Evolutionary conservation across 768 basidiomycete genomes (phyloP).

Genomic region (Lactarius sanguifluus): DNA sequence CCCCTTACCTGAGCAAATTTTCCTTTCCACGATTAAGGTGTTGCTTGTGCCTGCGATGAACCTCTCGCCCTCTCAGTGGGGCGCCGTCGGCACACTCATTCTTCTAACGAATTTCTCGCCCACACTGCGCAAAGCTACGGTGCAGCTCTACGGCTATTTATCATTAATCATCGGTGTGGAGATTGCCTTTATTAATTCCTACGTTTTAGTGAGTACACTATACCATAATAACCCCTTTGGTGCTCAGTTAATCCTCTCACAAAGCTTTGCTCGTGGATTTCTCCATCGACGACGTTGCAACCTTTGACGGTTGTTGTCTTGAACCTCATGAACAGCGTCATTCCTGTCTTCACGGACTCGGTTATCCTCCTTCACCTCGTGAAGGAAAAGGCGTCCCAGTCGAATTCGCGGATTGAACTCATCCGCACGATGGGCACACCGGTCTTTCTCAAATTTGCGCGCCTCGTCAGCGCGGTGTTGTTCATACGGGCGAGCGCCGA

Average conservation of each 20-base stretch:
- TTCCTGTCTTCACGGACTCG: conserved; percentile 21
- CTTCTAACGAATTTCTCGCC: conserved; percentile 15
- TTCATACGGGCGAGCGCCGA: conserved; percentile 11
- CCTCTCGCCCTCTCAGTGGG: conserved; percentile 14
- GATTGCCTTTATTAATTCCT: conserved; percentile 18
- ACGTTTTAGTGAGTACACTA: conserved; percentile 9
- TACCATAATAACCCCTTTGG: not conserved
- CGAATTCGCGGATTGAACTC: conserved; percentile 3
- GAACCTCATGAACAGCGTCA: conserved; percentile 21
- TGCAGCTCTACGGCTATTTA: conserved; percentile 14
- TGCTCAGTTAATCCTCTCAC: not conserved
- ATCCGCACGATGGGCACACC: conserved; percentile 13
- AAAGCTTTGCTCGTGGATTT: conserved; percentile 20
- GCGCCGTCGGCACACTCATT: conserved; percentile 7
- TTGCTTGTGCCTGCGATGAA: conserved; percentile 6
- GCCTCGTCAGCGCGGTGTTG: conserved; percentile 3
- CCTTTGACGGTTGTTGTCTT: conserved; percentile 19
- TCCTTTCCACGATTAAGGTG: conserved; percentile 15
- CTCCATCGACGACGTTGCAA: conserved; percentile 16
- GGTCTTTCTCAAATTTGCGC: conserved; percentile 14
- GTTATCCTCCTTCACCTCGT: conserved; percentile 21
- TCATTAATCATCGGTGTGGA: conserved; percentile 8
- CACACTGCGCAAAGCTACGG: conserved; percentile 14
- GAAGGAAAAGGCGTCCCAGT: conserved; percentile 10
- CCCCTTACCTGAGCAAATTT: conserved; percentile 16